Conservation (phyloP, 164 flowering plant species). For the Cinnamomum micranthum region DNA sequence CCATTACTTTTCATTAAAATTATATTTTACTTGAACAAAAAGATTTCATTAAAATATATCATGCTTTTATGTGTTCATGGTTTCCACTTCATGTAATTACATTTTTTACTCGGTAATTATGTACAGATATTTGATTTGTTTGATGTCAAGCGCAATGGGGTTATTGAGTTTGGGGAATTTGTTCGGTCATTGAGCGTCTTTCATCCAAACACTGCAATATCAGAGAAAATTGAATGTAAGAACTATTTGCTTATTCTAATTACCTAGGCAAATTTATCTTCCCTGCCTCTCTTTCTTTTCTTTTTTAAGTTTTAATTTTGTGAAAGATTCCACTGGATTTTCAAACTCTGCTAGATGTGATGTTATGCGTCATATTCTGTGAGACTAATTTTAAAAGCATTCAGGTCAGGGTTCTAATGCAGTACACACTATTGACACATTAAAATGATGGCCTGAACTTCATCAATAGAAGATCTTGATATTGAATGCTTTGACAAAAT, state of each 20-base stretch:
- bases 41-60: neutral
- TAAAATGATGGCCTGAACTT: too few relatives aligned
- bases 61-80: neutral
- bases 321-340: neutral
- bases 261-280: neutral
- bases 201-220: slow-evolving; percentile 69
- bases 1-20: too few relatives aligned
- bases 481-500: neutral
- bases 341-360: neutral
- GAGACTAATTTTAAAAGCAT: neutral
- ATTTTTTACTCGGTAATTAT: neutral
- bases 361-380: neutral
- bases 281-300: neutral
- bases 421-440: neutral
- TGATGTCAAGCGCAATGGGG: slow-evolving; percentile 76
- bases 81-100: neutral
- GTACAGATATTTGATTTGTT: slow-evolving; percentile 69
- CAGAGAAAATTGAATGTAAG: slow-evolving; percentile 64
- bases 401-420: neutral
- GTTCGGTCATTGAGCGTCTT: slow-evolving; percentile 70
- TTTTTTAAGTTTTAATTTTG: neutral
- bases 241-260: neutral
- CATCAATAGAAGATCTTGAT: neutral
- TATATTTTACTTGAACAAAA: neutral
- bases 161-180: slow-evolving; percentile 82